These are phyloP conservation scores for Calonectria crousiana DNA, from an alignment of 2,329 filamentous ascomycete genomes.

Conservation along the genomic window DNA sequence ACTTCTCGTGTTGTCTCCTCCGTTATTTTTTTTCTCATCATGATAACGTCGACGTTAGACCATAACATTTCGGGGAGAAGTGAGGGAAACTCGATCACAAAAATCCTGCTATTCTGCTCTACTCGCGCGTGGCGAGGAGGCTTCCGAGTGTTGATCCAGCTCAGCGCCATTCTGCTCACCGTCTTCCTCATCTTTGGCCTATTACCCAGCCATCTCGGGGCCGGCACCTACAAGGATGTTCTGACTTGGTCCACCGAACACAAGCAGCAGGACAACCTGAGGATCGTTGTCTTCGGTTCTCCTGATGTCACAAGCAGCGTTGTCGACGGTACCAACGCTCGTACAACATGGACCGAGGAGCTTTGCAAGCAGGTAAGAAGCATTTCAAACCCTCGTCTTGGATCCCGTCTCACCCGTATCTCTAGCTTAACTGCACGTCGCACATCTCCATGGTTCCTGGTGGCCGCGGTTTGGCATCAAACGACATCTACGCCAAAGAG, in stretches of 20 bases:
- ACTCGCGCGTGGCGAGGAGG: slow-evolving; percentile 56
- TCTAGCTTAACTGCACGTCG: slow-evolving; percentile 59
- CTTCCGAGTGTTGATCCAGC: slow-evolving; percentile 46
- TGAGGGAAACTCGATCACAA: slow-evolving; percentile 37
- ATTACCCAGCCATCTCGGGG: slow-evolving; percentile 39
- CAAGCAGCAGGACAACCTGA: slow-evolving; percentile 50
- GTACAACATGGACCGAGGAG: slow-evolving; percentile 60
- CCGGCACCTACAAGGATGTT: slow-evolving; percentile 41
- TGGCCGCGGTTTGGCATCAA: slow-evolving; percentile 64
- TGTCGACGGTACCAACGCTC: slow-evolving; percentile 37
- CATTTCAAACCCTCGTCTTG: background rate
- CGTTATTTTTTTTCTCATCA: slow-evolving; percentile 11
- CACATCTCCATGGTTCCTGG: slow-evolving; percentile 61
- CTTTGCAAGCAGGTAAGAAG: slow-evolving; percentile 60
- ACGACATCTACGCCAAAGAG: slow-evolving; percentile 61
- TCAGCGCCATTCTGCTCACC: slow-evolving; percentile 41
- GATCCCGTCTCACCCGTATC: slow-evolving; percentile 13
- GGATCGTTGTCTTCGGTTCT: slow-evolving; percentile 65
- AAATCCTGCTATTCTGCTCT: slow-evolving; percentile 54
- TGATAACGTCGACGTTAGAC: slow-evolving; percentile 41
- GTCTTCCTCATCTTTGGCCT: slow-evolving; percentile 45
- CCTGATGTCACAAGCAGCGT: slow-evolving; percentile 61
- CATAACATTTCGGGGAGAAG: slow-evolving; percentile 31
- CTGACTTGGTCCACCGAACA: slow-evolving; percentile 37
- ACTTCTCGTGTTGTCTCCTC: background rate